Evolutionary conservation across 2,329 filamentous ascomycete species (phyloP).

Genomic region (Cladosporium colombiae): DNA sequence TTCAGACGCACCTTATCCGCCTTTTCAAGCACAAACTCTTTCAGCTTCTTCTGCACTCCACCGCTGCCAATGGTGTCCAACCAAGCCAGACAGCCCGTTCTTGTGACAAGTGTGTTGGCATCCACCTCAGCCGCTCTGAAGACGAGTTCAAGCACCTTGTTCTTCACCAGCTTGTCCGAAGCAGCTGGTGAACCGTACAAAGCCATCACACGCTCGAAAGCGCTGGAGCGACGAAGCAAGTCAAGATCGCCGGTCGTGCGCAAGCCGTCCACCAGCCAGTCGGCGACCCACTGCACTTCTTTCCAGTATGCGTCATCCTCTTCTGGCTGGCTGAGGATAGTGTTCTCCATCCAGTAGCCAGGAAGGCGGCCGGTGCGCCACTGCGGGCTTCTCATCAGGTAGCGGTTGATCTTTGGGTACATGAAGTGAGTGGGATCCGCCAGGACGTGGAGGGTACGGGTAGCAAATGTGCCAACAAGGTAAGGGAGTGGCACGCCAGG

Average conservation of each 20-base stretch:
- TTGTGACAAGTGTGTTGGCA: conserved; percentile 74
- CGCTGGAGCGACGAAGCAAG: conserved; percentile 55
- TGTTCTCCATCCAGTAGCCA: conserved; percentile 64
- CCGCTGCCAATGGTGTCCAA: conserved; percentile 58
- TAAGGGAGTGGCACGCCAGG: conserved; percentile 65
- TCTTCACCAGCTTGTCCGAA: conserved; percentile 54
- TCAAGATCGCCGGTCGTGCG: conserved; percentile 60
- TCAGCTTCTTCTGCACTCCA: conserved; percentile 52
- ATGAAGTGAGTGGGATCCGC: conserved; percentile 76
- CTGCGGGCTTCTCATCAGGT: conserved; percentile 72
- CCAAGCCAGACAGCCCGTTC: conserved; percentile 75
- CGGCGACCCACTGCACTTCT: conserved; percentile 73
- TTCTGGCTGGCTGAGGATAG: conserved; percentile 72
- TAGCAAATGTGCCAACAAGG: conserved; percentile 73
- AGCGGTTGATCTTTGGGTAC: conserved; percentile 83
- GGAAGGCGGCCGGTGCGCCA: conserved; percentile 66
- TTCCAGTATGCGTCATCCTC: conserved; percentile 72
- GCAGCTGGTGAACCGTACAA: conserved; percentile 69
- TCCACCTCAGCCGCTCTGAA: conserved; percentile 68
- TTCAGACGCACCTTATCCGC: conserved; percentile 67
- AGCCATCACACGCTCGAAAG: conserved; percentile 74
- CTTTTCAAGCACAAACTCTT: conserved; percentile 61
- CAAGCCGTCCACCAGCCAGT: conserved; percentile 69
- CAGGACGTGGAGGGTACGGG: conserved; percentile 68
- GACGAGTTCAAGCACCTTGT: conserved; percentile 62